Evolutionary conservation across 352 stramenopile species (phyloP).

Genomic region (Phytopythium boreale): DNA sequence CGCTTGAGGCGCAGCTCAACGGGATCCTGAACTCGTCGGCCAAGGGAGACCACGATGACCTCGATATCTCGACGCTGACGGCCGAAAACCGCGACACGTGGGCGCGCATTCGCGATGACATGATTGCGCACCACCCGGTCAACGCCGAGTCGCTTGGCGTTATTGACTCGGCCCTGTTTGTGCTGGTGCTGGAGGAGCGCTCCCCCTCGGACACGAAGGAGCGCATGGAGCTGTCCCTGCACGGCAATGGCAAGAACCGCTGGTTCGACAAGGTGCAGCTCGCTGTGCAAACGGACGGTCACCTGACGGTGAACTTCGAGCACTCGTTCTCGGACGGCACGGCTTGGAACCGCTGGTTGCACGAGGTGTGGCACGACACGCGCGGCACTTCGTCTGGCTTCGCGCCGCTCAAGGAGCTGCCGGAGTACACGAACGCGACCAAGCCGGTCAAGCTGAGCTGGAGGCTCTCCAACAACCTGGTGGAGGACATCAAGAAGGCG

Average conservation of each 20-base stretch:
- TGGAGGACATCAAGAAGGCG: slow-evolving; percentile 73
- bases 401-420: slow-evolving; percentile 54
- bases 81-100: slow-evolving; percentile 84
- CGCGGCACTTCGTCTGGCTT: slow-evolving; percentile 74
- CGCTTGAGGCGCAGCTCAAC: slow-evolving; percentile 62
- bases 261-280: slow-evolving; percentile 95
- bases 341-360: slow-evolving; percentile 91
- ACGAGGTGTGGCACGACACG: slow-evolving; percentile 91
- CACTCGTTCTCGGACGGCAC: slow-evolving; percentile 93
- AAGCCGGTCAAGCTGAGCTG: slow-evolving; percentile 59
- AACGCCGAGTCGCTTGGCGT: slow-evolving; percentile 68
- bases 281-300: slow-evolving; percentile 78
- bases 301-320: slow-evolving; percentile 93
- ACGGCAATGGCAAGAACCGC: slow-evolving; percentile 75
- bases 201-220: slow-evolving; percentile 61
- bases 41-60: slow-evolving; percentile 43
- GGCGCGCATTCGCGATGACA: slow-evolving; percentile 68
- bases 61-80: slow-evolving; percentile 77
- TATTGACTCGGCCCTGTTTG: slow-evolving; percentile 90
- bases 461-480: slow-evolving; percentile 75
- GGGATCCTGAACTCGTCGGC: slow-evolving; percentile 59
- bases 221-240: slow-evolving; percentile 79
- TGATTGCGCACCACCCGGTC: slow-evolving; percentile 62
- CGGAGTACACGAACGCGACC: slow-evolving; percentile 37
- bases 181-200: slow-evolving; percentile 85